Evolutionary conservation across 2,329 filamentous ascomycete species (phyloP).

Genomic region (Exophiala alcalophila): DNA sequence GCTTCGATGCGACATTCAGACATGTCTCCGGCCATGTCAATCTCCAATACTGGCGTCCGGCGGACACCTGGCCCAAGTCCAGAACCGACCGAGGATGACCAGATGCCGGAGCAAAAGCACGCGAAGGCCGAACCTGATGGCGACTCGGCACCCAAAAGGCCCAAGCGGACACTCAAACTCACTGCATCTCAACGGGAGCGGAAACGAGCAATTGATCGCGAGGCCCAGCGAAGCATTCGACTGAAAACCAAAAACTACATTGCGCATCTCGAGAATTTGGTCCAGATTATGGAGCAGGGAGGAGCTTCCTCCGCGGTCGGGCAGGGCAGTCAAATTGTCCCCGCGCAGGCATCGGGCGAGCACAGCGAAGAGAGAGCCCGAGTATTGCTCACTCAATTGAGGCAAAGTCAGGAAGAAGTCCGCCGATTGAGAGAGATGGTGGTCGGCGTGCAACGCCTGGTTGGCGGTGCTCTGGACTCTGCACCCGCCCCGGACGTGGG

Average conservation of each 20-base stretch:
- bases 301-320: neutral
- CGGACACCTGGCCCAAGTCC: conserved; percentile 2
- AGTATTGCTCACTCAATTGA: conserved; percentile 11
- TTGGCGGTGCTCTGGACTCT: conserved; percentile 9
- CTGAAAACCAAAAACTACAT: conserved; percentile 23
- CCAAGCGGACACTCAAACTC: conserved; percentile 13
- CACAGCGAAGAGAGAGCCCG: conserved; percentile 8
- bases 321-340: neutral
- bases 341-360: neutral
- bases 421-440: conserved; percentile 11
- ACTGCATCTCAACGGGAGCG: conserved; percentile 20
- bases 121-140: neutral
- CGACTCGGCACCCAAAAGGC: conserved; percentile 11
- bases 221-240: conserved; percentile 19
- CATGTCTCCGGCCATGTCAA: conserved; percentile 3
- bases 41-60: conserved; percentile 6
- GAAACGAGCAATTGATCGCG: conserved; percentile 21
- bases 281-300: conserved; percentile 16
- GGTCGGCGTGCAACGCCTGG: conserved; percentile 13
- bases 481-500: neutral
- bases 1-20: neutral
- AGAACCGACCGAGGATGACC: conserved; percentile 1
- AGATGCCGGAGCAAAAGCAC: neutral
- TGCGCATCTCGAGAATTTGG: conserved; percentile 19
- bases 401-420: conserved; percentile 20